These are phyloP conservation scores for Didymella pinodella DNA, from an alignment of 2,329 filamentous ascomycete genomes.

Conservation along the genomic window DNA sequence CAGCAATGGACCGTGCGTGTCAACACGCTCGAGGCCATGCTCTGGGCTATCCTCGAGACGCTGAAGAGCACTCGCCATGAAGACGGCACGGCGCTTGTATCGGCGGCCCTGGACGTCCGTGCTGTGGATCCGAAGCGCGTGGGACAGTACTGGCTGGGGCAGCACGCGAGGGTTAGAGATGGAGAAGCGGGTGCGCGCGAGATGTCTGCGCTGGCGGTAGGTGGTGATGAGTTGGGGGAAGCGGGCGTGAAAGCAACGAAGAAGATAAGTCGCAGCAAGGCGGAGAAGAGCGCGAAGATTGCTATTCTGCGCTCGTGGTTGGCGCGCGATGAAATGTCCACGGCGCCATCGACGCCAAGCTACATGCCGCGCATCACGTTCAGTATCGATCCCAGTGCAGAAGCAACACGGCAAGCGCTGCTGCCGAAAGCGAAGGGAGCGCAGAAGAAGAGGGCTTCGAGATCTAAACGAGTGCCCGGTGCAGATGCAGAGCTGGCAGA, in stretches of 20 bases:
- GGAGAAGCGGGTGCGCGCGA: constrained; percentile 19
- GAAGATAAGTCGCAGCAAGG: constrained; percentile 51
- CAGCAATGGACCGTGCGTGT: constrained; percentile 85
- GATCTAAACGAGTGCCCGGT: background rate
- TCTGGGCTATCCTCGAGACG: constrained; percentile 67
- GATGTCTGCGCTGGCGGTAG: background rate
- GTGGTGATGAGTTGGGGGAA: constrained; percentile 12
- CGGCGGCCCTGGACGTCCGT: constrained; percentile 28
- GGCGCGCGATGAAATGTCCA: constrained; percentile 22
- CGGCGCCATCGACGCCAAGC: constrained; percentile 4
- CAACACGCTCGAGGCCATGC: constrained; percentile 82
- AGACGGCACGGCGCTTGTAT: background rate
- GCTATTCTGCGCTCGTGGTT: constrained; percentile 60
- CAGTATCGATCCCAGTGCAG: constrained; percentile 20
- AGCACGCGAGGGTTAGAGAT: constrained; percentile 20
- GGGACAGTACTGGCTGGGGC: constrained; percentile 47
- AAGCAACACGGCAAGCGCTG: constrained; percentile 20
- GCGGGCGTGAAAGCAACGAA: constrained; percentile 26
- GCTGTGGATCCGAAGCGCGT: constrained; percentile 51
- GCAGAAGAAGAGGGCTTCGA: background rate
- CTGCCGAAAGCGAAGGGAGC: background rate
- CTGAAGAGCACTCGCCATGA: background rate
- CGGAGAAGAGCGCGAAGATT: constrained; percentile 69
- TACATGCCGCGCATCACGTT: constrained; percentile 30
- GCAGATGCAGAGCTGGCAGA: background rate